Percentiles rank a stretch among this genome's conserved stretches.
Evolutionary conservation across 495 filamentous ascomycete species (phyloP).

Genomic region (Apiosordaria backusii): DNA sequence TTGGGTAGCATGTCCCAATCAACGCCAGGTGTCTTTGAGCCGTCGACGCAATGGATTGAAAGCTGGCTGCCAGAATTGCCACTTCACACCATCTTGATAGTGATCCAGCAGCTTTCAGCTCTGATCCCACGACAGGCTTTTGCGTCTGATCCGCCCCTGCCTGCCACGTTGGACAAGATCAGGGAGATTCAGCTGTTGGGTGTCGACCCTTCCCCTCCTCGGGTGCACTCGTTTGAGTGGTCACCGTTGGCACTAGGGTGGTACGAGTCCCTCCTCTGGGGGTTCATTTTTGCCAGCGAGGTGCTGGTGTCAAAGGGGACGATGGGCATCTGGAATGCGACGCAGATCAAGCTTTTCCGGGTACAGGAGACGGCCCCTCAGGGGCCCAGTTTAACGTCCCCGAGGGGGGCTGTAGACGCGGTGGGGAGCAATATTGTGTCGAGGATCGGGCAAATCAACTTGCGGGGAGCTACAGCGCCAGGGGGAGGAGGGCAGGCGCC

Average conservation of each 20-base stretch:
- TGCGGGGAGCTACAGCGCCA: slow-evolving; percentile 35
- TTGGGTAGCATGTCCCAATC: slow-evolving; percentile 59
- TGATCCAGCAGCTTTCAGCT: slow-evolving; percentile 62
- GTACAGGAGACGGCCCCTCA: slow-evolving; percentile 80
- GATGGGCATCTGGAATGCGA: slow-evolving; percentile 95
- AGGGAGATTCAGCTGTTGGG: slow-evolving; percentile 46
- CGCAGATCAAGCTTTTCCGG: slow-evolving; percentile 78
- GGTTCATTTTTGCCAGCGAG: slow-evolving; percentile 89
- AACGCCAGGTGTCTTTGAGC: slow-evolving; percentile 62
- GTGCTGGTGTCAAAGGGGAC: slow-evolving; percentile 84
- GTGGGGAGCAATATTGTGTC: slow-evolving; percentile 90
- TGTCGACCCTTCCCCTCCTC: slow-evolving; percentile 71
- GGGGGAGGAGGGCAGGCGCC: slow-evolving; percentile 1
- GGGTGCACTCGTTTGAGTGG: slow-evolving; percentile 94
- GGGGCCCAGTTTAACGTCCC: slow-evolving; percentile 76
- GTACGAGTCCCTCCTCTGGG: slow-evolving; percentile 94
- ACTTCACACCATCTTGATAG: slow-evolving; percentile 80
- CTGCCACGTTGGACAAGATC: slow-evolving; percentile 38
- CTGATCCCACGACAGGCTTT: slow-evolving; percentile 43
- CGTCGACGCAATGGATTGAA: slow-evolving; percentile 80
- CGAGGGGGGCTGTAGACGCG: slow-evolving; percentile 90
- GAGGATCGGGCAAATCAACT: slow-evolving; percentile 74
- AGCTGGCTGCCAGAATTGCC: slow-evolving; percentile 90
- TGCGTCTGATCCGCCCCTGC: slow-evolving; percentile 32
- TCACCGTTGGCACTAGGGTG: slow-evolving; percentile 87